Evolutionary conservation across 805 yeast species (phyloP).

Genomic region (Metschnikowia lochheadii): DNA sequence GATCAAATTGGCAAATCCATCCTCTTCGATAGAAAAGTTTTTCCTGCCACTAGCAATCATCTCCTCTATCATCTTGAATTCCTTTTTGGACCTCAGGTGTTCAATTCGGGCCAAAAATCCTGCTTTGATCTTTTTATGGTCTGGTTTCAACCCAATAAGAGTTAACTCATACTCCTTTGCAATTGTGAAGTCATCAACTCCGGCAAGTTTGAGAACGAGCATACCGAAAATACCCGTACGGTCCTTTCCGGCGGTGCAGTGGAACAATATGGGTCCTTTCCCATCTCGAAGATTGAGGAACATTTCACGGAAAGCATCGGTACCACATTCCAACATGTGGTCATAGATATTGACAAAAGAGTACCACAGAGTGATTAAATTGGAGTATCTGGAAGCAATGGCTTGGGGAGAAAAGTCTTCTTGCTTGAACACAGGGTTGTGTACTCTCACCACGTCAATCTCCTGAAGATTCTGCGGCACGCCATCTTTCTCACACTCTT

Average conservation of each 20-base stretch:
- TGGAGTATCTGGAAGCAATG: conserved; percentile 51
- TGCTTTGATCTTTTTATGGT: conserved; percentile 35
- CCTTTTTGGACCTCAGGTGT: conserved; percentile 27
- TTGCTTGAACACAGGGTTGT: conserved; percentile 53
- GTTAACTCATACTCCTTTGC: conserved; percentile 79
- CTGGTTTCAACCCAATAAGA: conserved; percentile 55
- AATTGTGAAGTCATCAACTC: conserved; percentile 61
- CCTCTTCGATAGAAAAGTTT: conserved; percentile 40
- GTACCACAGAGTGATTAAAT: conserved; percentile 53
- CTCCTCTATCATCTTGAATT: conserved; percentile 19
- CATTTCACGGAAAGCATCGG: conserved; percentile 43
- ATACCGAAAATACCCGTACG: conserved; percentile 75
- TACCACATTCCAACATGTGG: conserved; percentile 51
- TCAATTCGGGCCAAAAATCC: conserved; percentile 31
- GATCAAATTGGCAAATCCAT: conserved; percentile 58
- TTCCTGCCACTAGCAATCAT: conserved; percentile 34
- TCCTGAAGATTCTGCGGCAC: conserved; percentile 31
- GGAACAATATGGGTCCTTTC: conserved; percentile 48
- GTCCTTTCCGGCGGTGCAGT: conserved; percentile 86
- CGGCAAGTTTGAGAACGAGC: conserved; percentile 57
- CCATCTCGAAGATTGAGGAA: conserved; percentile 55
- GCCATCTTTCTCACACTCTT: conserved; percentile 50
- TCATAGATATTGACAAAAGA: conserved; percentile 63
- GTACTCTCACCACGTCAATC: conserved; percentile 45
- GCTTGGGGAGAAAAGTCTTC: conserved; percentile 62